phyloP scores from a whole-genome alignment of 2,329 filamentous ascomycete genomes.

The Pyrenochaeta sp. region DNA sequence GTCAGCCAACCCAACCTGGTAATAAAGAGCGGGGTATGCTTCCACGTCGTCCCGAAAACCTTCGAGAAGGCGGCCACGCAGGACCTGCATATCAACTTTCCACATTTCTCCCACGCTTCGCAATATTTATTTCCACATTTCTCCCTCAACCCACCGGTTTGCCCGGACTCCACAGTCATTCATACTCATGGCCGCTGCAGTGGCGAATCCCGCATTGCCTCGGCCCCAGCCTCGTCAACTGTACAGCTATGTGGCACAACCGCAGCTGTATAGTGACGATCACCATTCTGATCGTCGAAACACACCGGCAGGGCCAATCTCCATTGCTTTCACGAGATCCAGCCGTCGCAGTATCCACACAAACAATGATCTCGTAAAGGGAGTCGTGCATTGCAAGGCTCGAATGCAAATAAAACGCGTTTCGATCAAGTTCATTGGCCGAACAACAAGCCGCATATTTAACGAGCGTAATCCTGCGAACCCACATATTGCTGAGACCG shows the following conservation, averaged over 20 bases:
- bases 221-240: constrained; percentile 17
- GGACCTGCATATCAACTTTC: constrained; percentile 1
- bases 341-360: constrained; percentile 27
- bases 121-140: not conserved
- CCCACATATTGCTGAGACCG: constrained; percentile 17
- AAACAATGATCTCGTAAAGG: constrained; percentile 29
- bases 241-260: constrained; percentile 24
- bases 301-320: constrained; percentile 22
- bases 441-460: constrained; percentile 23
- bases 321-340: constrained; percentile 23
- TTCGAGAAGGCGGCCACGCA: constrained; percentile 3
- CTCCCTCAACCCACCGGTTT: not conserved
- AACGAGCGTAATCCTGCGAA: constrained; percentile 22
- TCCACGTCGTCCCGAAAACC: constrained; percentile 1
- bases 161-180: not conserved
- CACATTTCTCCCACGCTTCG: not conserved
- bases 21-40: constrained; percentile 19
- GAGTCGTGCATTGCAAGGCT: constrained; percentile 25
- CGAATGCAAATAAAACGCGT: constrained; percentile 19
- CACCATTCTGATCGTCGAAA: constrained; percentile 27
- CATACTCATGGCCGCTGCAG: constrained; percentile 6
- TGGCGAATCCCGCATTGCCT: constrained; percentile 5
- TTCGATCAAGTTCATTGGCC: constrained; percentile 25
- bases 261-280: constrained; percentile 28
- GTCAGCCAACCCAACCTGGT: constrained; percentile 11